Percentiles rank a stretch among this genome's conserved stretches.
phyloP scores from a whole-genome alignment of 768 basidiomycete genomes.

The Leucocoprinus birnbaumii region DNA sequence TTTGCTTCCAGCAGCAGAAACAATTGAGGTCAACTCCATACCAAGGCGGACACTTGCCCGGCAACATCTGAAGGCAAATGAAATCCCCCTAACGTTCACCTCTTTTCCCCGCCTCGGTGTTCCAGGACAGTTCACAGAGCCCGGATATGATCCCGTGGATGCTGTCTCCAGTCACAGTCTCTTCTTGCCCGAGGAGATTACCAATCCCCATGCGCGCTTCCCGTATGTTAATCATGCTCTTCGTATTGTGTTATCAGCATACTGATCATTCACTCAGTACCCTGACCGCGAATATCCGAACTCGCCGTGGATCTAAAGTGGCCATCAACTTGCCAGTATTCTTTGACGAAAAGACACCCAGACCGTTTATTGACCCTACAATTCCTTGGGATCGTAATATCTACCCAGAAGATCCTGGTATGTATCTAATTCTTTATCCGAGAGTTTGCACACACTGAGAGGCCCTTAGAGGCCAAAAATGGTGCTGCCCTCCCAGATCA shows the following conservation, averaged over 20 bases:
- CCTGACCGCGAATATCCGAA: constrained; percentile 94
- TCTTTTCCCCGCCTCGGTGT: constrained; percentile 93
- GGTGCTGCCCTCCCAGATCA: constrained; percentile 89
- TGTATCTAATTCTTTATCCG: constrained; percentile 17
- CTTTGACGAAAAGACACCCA: constrained; percentile 82
- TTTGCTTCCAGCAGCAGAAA: background rate
- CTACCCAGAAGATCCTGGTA: constrained; percentile 84
- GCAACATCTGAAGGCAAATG: constrained; percentile 78
- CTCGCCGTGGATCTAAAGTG: constrained; percentile 88
- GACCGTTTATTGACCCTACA: constrained; percentile 90
- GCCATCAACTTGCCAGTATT: constrained; percentile 93
- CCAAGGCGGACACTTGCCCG: constrained; percentile 79
- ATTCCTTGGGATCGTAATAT: constrained; percentile 84
- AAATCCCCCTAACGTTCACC: constrained; percentile 90
- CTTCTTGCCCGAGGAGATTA: constrained; percentile 93
- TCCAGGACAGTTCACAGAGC: constrained; percentile 89
- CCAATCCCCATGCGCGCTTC: constrained; percentile 96
- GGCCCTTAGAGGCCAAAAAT: constrained; percentile 70
- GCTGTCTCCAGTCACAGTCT: constrained; percentile 89
- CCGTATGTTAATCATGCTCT: constrained; percentile 62
- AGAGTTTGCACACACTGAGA: background rate
- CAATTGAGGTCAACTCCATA: constrained; percentile 1
- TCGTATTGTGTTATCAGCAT: constrained; percentile 5
- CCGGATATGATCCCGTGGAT: constrained; percentile 69
- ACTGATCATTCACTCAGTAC: constrained; percentile 53